Evolutionary conservation across 768 basidiomycete genomes (phyloP).

Genomic region (Serpula lacrymans): DNA sequence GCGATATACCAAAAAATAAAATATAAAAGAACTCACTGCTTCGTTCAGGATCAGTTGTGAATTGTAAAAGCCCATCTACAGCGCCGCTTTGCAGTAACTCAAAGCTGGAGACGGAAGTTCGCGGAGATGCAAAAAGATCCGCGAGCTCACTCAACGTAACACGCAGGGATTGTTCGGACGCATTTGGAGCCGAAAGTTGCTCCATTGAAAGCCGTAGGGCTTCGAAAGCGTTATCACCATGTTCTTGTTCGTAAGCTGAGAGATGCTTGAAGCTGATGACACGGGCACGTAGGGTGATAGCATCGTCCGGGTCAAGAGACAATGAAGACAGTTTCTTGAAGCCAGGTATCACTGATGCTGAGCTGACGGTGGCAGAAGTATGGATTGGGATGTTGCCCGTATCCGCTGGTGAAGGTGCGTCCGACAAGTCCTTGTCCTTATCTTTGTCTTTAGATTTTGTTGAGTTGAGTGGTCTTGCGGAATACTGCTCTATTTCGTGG

Average conservation of each 20-base stretch:
- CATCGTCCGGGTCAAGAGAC: constrained; percentile 81
- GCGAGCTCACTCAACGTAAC: constrained; percentile 74
- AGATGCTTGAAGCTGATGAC: constrained; percentile 85
- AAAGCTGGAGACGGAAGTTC: constrained; percentile 88
- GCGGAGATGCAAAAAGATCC: constrained; percentile 70
- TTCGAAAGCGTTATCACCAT: constrained; percentile 60
- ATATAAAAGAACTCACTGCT: constrained; percentile 42
- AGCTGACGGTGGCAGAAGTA: too few species aligned
- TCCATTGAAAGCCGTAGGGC: constrained; percentile 63
- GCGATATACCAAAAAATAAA: constrained; percentile 9
- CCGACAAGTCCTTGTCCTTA: constrained; percentile 30
- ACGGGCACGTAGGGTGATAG: constrained; percentile 87
- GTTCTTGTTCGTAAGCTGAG: constrained; percentile 49
- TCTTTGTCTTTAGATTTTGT: constrained; percentile 49
- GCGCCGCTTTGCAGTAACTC: constrained; percentile 93
- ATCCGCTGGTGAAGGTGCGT: constrained; percentile 34
- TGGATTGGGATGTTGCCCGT: constrained; percentile 25
- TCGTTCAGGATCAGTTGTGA: constrained; percentile 68
- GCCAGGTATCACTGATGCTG: constrained; percentile 47
- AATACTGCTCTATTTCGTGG: constrained; percentile 84
- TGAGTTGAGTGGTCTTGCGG: constrained; percentile 57
- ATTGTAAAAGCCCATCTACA: constrained; percentile 80
- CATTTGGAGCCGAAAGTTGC: constrained; percentile 50
- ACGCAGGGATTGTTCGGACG: constrained; percentile 60
- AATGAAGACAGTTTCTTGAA: constrained; percentile 69